Evolutionary conservation across 2,329 filamentous ascomycete species (phyloP).

Genomic region (Helminthosporium solani): DNA sequence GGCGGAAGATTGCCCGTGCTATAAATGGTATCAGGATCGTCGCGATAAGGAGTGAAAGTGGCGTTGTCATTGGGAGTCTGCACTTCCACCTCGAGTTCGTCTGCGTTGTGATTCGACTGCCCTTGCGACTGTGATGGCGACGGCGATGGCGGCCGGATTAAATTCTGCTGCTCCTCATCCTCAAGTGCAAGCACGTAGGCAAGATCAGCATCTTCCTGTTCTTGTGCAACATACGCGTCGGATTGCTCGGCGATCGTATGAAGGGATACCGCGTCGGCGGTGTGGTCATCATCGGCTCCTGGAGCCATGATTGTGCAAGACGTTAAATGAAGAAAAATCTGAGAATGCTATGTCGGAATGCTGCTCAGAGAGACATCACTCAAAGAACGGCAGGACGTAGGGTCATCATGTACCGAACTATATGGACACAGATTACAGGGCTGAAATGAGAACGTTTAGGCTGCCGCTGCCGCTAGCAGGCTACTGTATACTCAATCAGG

Average conservation of each 20-base stretch:
- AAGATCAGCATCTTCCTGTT: slow-evolving; percentile 17
- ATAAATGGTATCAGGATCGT: slow-evolving; percentile 10
- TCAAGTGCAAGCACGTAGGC: slow-evolving; percentile 12
- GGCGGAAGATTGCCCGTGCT: slow-evolving; percentile 2
- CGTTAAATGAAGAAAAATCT: no score
- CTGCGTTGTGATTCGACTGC: background rate
- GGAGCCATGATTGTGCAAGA: no score
- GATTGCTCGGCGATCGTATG: slow-evolving; percentile 14
- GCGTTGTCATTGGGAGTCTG: background rate
- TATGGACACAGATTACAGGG: no score
- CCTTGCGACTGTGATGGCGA: background rate
- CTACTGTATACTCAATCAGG: no score
- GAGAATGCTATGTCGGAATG: no score
- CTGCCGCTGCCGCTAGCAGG: no score
- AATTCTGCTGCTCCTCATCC: slow-evolving; percentile 5
- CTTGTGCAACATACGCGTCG: slow-evolving; percentile 12
- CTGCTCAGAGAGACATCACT: no score
- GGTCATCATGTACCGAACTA: no score
- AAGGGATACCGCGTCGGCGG: slow-evolving; percentile 12
- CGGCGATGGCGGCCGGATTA: slow-evolving; percentile 2
- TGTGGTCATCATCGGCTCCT: slow-evolving; percentile 1
- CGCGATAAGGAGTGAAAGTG: slow-evolving; percentile 6
- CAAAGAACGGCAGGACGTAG: no score
- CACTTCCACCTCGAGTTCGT: background rate
- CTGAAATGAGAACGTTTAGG: no score